phyloP scores from a whole-genome alignment of 805 yeast genomes.

The Metschnikowia borealis region DNA sequence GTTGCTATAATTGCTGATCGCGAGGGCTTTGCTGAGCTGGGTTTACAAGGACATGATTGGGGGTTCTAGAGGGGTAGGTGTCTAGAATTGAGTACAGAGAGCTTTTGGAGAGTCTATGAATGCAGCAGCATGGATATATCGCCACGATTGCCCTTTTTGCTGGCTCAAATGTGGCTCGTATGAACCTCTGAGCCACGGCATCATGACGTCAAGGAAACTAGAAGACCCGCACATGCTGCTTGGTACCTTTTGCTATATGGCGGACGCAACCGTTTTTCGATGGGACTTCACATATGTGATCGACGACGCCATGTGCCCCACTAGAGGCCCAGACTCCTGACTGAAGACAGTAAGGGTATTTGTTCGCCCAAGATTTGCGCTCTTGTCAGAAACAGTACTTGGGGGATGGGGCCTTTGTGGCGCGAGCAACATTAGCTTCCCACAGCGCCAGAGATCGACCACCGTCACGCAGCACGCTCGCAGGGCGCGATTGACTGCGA shows the following conservation, averaged over 20 bases:
- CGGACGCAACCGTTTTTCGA: neutral
- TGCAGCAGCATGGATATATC: neutral
- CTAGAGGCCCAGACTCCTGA: neutral
- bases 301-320: neutral
- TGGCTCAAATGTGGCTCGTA: neutral
- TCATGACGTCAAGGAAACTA: slow-evolving; percentile 2
- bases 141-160: neutral
- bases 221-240: slow-evolving; percentile 1
- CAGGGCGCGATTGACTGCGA: slow-evolving; percentile 4
- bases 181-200: neutral
- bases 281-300: neutral
- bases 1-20: slow-evolving; percentile 1
- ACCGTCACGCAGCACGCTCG: slow-evolving; percentile 2
- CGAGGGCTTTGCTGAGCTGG: neutral
- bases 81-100: neutral
- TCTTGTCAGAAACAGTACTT: neutral
- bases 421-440: neutral
- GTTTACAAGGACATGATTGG: neutral
- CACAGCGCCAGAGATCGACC: neutral
- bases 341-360: neutral
- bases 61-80: neutral
- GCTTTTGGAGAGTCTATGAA: neutral
- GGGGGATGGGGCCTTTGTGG: neutral
- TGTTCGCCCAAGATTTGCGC: neutral
- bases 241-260: slow-evolving; percentile 2